Evolutionary conservation across 176 grass and related monocot genomes (phyloP).

Genomic region (Pontederia crassipes): DNA sequence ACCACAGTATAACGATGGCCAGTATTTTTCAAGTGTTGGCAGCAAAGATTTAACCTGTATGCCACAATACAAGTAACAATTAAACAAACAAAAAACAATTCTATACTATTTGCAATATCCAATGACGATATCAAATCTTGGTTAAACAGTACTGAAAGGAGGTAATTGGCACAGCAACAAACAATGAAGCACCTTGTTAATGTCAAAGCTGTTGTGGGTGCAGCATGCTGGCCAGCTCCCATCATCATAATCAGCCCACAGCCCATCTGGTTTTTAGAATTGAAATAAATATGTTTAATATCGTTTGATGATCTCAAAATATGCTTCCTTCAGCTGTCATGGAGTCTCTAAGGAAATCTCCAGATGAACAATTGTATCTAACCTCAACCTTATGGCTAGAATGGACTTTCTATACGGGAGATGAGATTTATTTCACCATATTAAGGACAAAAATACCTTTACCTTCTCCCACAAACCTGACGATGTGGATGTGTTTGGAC

Average conservation of each 20-base stretch:
- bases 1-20: slow-evolving; percentile 72
- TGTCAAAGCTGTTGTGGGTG: slow-evolving; percentile 45
- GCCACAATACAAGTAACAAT: too few species aligned
- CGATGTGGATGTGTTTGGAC: too few species aligned
- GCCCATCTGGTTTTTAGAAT: slow-evolving; percentile 49
- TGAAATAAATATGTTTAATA: background rate
- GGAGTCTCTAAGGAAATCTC: too few species aligned
- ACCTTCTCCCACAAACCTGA: too few species aligned
- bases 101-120: background rate
- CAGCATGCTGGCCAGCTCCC: slow-evolving; percentile 83
- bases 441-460: too few species aligned
- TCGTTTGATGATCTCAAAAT: background rate
- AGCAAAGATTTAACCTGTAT: slow-evolving; percentile 53
- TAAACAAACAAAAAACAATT: slow-evolving; percentile 12
- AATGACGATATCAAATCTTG: background rate
- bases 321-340: too few species aligned
- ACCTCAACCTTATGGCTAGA: too few species aligned
- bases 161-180: background rate
- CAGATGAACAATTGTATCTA: too few species aligned
- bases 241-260: slow-evolving; percentile 70
- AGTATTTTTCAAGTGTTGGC: slow-evolving; percentile 66
- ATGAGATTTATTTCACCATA: too few species aligned
- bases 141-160: background rate
- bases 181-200: slow-evolving; percentile 37
- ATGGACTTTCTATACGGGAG: too few species aligned